These are phyloP conservation scores for Trichophyton simii DNA, from an alignment of 2,329 filamentous ascomycete species.

Conservation along the genomic window DNA sequence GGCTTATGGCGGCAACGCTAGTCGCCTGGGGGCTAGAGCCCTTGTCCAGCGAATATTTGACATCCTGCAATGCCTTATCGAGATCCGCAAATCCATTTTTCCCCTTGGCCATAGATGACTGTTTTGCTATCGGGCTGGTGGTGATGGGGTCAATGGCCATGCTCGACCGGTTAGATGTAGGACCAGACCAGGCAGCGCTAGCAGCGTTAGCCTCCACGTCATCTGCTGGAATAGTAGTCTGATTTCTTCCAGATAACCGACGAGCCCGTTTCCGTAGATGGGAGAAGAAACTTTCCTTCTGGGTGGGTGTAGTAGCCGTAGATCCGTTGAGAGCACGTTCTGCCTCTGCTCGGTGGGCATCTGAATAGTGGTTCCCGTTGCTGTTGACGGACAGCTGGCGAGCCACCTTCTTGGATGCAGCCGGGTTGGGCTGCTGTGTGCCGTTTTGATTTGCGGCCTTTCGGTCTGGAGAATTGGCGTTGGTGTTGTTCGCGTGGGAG, in stretches of 20 bases:
- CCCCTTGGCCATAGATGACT: conserved; percentile 33
- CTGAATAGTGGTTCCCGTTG: conserved; percentile 82
- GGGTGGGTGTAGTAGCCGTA: conserved; percentile 60
- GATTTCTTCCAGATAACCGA: conserved; percentile 81
- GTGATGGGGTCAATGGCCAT: conserved; percentile 57
- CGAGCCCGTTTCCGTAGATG: conserved; percentile 88
- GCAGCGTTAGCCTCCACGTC: conserved; percentile 89
- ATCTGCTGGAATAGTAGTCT: conserved; percentile 67
- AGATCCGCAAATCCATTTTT: conserved; percentile 46
- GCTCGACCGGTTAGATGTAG: conserved; percentile 78
- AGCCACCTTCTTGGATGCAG: conserved; percentile 74
- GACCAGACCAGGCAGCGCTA: conserved; percentile 76
- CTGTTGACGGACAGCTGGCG: conserved; percentile 87
- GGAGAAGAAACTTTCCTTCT: conserved; percentile 93
- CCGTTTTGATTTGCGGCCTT: not conserved
- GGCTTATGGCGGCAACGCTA: conserved; percentile 12
- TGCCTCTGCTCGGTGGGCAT: conserved; percentile 79
- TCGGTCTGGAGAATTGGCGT: conserved; percentile 35
- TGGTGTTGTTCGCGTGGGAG: conserved; percentile 34
- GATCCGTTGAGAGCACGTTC: conserved; percentile 81
- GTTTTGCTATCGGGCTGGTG: conserved; percentile 18
- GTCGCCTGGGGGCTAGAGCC: conserved; percentile 15
- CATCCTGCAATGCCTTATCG: conserved; percentile 49
- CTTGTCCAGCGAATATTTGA: conserved; percentile 45
- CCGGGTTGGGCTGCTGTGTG: conserved; percentile 41